These are phyloP conservation scores for Hyaloscypha hepaticicola DNA, from an alignment of 495 filamentous ascomycete species.

Conservation along the genomic window DNA sequence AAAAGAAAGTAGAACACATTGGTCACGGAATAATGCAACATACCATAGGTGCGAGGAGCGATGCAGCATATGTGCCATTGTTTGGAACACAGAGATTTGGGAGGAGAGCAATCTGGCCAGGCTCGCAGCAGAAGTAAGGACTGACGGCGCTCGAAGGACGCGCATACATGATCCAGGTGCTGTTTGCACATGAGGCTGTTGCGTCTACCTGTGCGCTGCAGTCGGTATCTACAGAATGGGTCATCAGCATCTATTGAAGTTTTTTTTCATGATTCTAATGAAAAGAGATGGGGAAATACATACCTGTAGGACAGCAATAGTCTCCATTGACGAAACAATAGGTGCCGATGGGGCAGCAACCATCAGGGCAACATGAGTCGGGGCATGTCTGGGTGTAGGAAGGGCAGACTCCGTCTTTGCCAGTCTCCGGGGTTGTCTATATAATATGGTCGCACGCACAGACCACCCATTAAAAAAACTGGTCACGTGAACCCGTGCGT, in stretches of 20 bases:
- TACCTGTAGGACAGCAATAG: conserved; percentile 11
- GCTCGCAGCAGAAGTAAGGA: conserved; percentile 11
- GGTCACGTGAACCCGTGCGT: too few species aligned
- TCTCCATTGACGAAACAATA: conserved; percentile 1
- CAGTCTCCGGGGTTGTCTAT: neutral
- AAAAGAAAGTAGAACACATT: neutral
- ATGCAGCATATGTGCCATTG: neutral
- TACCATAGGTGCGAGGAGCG: neutral
- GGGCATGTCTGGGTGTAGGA: conserved; percentile 6
- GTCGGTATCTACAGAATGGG: neutral
- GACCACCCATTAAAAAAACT: too few species aligned
- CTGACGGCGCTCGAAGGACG: neutral
- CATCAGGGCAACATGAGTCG: conserved; percentile 4
- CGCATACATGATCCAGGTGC: conserved; percentile 1
- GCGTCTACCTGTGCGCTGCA: conserved; percentile 6
- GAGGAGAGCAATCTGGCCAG: conserved; percentile 1
- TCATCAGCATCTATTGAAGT: neutral
- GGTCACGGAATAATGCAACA: neutral
- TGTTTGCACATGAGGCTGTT: neutral
- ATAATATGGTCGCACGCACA: neutral
- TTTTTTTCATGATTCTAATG: neutral
- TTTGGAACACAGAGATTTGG: conserved; percentile 5
- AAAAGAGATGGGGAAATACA: neutral
- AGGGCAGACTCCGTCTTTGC: conserved; percentile 4
- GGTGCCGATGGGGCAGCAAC: conserved; percentile 7